Conservation (phyloP, 179 eudicot species). For the Sideroxylon spinosum region DNA sequence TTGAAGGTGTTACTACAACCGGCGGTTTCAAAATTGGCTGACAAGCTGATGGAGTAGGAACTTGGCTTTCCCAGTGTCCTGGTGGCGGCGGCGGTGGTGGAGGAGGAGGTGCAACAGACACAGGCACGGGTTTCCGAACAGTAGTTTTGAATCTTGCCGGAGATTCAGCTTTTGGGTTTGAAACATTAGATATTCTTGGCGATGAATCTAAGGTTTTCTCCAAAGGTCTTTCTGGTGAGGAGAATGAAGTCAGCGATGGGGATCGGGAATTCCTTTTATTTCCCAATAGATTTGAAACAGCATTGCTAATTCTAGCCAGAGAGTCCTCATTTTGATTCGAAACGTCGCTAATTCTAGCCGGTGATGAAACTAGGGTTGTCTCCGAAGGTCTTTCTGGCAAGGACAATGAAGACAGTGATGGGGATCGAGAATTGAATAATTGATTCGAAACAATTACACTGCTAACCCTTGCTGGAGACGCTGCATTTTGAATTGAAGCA, state of each 20-base stretch:
- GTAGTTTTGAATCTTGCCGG: not conserved
- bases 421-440: slow-evolving; percentile 24
- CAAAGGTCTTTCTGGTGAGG: slow-evolving; percentile 24
- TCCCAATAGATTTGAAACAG: not conserved
- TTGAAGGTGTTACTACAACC: slow-evolving; percentile 31
- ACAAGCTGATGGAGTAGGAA: slow-evolving; percentile 26
- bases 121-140: slow-evolving; percentile 6
- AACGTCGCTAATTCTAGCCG: slow-evolving; percentile 28
- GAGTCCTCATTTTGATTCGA: slow-evolving; percentile 16
- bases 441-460: slow-evolving; percentile 4
- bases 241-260: slow-evolving; percentile 44
- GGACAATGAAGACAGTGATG: slow-evolving; percentile 33
- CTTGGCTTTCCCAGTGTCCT: slow-evolving; percentile 42
- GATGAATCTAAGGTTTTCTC: slow-evolving; percentile 23
- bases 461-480: slow-evolving; percentile 9
- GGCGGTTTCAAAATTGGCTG: slow-evolving; percentile 30
- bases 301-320: slow-evolving; percentile 1
- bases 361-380: slow-evolving; percentile 37
- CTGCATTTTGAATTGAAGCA: slow-evolving; percentile 19
- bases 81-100: slow-evolving; percentile 36
- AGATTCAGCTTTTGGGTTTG: not conserved
- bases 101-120: slow-evolving; percentile 24
- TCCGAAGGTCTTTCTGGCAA: slow-evolving; percentile 40
- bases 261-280: slow-evolving; percentile 14
- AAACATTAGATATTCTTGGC: slow-evolving; percentile 2